Conservation (phyloP, 495 filamentous ascomycete species). For the Penicillium roqueforti region DNA sequence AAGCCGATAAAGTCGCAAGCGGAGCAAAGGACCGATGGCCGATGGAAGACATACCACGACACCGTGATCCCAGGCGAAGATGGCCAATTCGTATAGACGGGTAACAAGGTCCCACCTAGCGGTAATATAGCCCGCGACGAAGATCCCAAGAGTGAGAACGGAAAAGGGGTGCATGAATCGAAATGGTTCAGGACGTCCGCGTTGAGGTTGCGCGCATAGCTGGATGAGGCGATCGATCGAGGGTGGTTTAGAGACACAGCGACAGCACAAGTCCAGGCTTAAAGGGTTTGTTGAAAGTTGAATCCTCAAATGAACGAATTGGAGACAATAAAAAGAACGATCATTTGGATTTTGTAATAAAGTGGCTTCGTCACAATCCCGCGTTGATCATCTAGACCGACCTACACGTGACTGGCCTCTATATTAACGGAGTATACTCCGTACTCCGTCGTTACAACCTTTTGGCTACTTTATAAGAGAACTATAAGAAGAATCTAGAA, state of each 20-base stretch:
- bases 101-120: constrained; percentile 97
- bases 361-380: constrained; percentile 8
- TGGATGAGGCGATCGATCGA: constrained; percentile 6
- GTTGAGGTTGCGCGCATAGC: constrained; percentile 38
- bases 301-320: not conserved
- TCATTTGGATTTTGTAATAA: not conserved
- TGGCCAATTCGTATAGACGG: constrained; percentile 87
- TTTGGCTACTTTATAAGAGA: not conserved
- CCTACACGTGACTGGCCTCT: constrained; percentile 22
- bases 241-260: not conserved
- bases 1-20: constrained; percentile 5
- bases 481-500: not conserved
- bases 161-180: constrained; percentile 96
- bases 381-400: constrained; percentile 20
- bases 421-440: constrained; percentile 1
- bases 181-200: constrained; percentile 28
- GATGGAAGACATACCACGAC: constrained; percentile 70
- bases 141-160: constrained; percentile 88
- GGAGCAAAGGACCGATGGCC: constrained; percentile 12
- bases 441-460: not conserved
- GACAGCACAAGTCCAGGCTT: not conserved
- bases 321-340: constrained; percentile 7
- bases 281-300: not conserved
- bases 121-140: constrained; percentile 98
- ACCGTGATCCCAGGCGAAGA: constrained; percentile 98